Conservation (phyloP, 2,329 filamentous ascomycete genomes). For the Phialocephala subalpina region DNA sequence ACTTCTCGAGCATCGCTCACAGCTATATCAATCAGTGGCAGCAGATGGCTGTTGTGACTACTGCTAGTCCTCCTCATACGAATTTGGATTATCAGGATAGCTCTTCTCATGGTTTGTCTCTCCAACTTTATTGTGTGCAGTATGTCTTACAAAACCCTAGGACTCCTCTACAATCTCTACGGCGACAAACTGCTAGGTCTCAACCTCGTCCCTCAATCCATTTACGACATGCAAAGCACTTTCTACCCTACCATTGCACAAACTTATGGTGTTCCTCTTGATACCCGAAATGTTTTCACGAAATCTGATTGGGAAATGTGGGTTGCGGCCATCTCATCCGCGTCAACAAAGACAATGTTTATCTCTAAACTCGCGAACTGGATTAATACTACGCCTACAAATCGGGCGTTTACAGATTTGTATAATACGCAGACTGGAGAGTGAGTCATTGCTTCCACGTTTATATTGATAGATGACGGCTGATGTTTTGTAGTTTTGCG, state of each 20-base stretch:
- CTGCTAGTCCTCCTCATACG: constrained; percentile 69
- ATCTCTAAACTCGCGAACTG: constrained; percentile 75
- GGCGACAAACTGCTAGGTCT: constrained; percentile 81
- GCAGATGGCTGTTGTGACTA: constrained; percentile 71
- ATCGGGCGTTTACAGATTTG: constrained; percentile 79
- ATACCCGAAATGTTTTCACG: constrained; percentile 81
- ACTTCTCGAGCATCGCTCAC: constrained; percentile 69
- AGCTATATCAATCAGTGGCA: constrained; percentile 80
- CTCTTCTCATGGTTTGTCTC: constrained; percentile 46
- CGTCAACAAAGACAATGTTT: constrained; percentile 69
- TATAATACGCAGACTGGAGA: constrained; percentile 76
- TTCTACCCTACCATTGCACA: constrained; percentile 80
- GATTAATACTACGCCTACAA: constrained; percentile 76
- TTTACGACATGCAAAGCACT: constrained; percentile 80
- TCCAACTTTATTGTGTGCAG: background rate
- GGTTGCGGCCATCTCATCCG: constrained; percentile 75
- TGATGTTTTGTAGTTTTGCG: constrained; percentile 27
- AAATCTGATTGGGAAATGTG: constrained; percentile 91
- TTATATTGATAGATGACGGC: background rate
- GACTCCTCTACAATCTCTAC: constrained; percentile 81
- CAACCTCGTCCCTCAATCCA: constrained; percentile 74
- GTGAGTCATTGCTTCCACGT: constrained; percentile 53
- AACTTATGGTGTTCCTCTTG: constrained; percentile 82
- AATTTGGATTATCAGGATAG: constrained; percentile 80
- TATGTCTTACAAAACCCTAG: constrained; percentile 17